Percentiles rank a stretch among this genome's conserved stretches.
phyloP scores from a whole-genome alignment of 2,329 filamentous ascomycete species.

The Fusarium caatingaense region DNA sequence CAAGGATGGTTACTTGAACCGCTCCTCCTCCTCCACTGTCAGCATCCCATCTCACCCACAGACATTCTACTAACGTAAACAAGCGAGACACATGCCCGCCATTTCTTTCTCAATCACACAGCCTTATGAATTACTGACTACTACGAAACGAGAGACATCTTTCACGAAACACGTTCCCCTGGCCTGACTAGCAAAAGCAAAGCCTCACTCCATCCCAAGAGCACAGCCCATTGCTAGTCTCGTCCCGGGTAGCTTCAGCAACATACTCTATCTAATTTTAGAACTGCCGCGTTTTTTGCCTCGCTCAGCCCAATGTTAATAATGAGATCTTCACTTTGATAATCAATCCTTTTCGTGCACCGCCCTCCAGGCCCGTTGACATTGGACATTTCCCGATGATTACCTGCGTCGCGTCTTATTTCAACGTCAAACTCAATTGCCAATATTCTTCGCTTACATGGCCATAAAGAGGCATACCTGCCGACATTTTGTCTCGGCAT shows the following conservation, averaged over 20 bases:
- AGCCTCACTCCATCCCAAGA: constrained; percentile 29
- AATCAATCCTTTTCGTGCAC: neutral
- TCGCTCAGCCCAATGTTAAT: constrained; percentile 39
- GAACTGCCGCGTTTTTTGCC: constrained; percentile 34
- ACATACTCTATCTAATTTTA: constrained; percentile 42
- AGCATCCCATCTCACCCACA: constrained; percentile 15
- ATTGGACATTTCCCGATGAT: neutral
- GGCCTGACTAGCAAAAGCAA: constrained; percentile 12
- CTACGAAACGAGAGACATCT: neutral
- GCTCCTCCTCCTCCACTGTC: constrained; percentile 1
- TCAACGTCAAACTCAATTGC: neutral
- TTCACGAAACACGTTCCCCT: constrained; percentile 10
- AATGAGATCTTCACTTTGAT: neutral
- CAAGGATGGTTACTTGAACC: constrained; percentile 10
- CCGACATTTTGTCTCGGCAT: neutral
- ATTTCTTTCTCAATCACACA: neutral
- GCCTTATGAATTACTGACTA: constrained; percentile 1
- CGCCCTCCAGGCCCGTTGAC: constrained; percentile 3
- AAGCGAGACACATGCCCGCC: neutral
- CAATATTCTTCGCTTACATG: neutral
- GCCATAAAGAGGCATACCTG: neutral
- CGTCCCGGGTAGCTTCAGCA: constrained; percentile 26
- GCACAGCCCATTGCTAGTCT: constrained; percentile 38
- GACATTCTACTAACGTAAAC: neutral
- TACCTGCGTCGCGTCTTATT: neutral